Percentiles rank a stretch among this genome's conserved stretches.
phyloP scores from a whole-genome alignment of 73 alveolate genomes.

The Urostyla sp. region DNA sequence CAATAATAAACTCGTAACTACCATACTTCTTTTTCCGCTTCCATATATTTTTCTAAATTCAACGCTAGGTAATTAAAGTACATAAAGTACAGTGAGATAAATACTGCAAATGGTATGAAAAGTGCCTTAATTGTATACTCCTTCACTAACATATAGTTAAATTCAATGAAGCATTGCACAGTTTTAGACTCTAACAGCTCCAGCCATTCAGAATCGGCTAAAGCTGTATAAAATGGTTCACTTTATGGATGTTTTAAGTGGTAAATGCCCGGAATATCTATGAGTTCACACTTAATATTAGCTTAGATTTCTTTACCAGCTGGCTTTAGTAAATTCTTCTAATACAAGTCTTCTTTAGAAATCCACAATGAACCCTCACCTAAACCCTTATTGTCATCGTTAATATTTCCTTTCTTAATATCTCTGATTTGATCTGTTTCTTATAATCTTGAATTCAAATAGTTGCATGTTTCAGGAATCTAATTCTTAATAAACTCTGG shows the following conservation, averaged over 20 bases:
- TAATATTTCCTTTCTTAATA: not conserved
- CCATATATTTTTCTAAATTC: too few species aligned
- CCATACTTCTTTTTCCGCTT: too few species aligned
- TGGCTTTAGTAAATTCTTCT: not conserved
- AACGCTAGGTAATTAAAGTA: too few species aligned
- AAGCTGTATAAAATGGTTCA: not conserved
- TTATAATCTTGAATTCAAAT: not conserved
- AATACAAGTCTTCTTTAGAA: not conserved
- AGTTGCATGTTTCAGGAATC: not conserved
- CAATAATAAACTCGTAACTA: too few species aligned
- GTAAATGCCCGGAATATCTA: not conserved
- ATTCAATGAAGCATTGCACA: not conserved
- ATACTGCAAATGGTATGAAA: not conserved
- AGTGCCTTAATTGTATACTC: not conserved
- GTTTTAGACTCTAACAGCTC: not conserved
- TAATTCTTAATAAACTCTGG: not conserved
- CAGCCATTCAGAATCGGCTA: not conserved
- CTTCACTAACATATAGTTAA: not conserved
- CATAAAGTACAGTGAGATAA: not conserved
- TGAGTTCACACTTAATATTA: not conserved
- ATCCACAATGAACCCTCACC: not conserved
- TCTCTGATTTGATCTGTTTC: not conserved
- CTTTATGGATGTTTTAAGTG: not conserved
- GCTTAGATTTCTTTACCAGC: not conserved
- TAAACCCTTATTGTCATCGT: not conserved